Percentiles rank a stretch among this genome's conserved stretches.
phyloP scores from a whole-genome alignment of 1,139 yeast species.

The Blastobotrys buckinghamii region DNA sequence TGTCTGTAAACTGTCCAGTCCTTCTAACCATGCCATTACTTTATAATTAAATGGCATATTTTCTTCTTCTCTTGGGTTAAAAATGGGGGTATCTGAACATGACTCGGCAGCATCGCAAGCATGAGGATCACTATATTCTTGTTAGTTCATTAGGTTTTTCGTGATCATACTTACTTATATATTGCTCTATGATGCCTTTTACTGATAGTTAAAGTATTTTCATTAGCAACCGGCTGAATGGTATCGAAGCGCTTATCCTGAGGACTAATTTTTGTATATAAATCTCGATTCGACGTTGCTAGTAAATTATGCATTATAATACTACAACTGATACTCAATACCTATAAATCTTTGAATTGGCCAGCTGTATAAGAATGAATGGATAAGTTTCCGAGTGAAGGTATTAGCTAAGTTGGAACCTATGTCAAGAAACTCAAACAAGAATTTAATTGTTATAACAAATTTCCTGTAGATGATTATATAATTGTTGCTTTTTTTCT shows the following conservation, averaged over 20 bases:
- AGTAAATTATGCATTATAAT: neutral
- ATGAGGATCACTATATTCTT: neutral
- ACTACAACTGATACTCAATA: no score
- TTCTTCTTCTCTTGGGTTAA: constrained; percentile 21
- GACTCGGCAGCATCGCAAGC: constrained; percentile 2
- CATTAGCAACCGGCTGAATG: neutral
- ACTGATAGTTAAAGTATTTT: neutral
- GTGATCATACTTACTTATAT: neutral
- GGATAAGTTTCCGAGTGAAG: no score
- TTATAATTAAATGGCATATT: constrained; percentile 22
- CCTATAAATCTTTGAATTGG: no score
- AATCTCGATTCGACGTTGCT: neutral
- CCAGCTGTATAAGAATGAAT: no score
- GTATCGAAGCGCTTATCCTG: neutral
- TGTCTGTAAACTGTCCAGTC: neutral
- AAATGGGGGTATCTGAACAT: neutral
- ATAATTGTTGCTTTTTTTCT: no score
- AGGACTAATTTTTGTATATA: neutral
- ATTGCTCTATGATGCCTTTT: neutral
- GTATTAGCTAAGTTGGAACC: no score
- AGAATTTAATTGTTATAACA: no score
- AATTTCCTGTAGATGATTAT: no score
- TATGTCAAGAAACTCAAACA: no score
- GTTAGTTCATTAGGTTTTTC: neutral
- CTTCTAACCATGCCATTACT: constrained; percentile 21